These are phyloP conservation scores for Backusella circina DNA, from an alignment of 192 early-diverging fungal species.

Conservation along the genomic window DNA sequence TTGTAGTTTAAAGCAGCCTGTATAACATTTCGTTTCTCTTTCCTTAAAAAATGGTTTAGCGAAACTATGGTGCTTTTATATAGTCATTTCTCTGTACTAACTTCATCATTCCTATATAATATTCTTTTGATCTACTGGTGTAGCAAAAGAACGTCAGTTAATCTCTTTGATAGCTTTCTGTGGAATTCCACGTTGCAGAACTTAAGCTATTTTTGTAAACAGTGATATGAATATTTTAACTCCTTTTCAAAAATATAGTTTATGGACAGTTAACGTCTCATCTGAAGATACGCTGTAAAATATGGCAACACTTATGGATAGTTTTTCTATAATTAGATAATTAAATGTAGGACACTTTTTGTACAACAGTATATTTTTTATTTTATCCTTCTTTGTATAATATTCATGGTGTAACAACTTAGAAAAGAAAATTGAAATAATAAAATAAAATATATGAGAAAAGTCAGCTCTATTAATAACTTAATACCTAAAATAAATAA, in stretches of 20 bases:
- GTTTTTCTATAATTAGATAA: slow-evolving; percentile 1
- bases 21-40: not conserved
- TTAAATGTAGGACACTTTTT: not conserved
- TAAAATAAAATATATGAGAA: not conserved
- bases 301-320: not conserved
- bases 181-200: not conserved
- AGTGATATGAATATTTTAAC: not conserved
- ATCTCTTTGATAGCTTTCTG: not conserved
- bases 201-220: not conserved
- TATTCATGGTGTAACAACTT: not conserved
- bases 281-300: not conserved
- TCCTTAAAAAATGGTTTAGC: not conserved
- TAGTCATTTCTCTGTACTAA: not conserved
- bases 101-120: not conserved
- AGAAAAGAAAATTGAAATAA: not conserved
- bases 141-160: not conserved
- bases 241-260: not conserved
- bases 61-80: not conserved
- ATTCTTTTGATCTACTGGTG: not conserved
- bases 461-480: slow-evolving; percentile 1
- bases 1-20: not conserved
- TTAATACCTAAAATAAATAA: not conserved
- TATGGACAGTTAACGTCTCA: not conserved
- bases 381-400: not conserved
- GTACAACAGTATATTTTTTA: not conserved